phyloP scores from a whole-genome alignment of 306 rosid species.

The Styphnolobium japonicum region DNA sequence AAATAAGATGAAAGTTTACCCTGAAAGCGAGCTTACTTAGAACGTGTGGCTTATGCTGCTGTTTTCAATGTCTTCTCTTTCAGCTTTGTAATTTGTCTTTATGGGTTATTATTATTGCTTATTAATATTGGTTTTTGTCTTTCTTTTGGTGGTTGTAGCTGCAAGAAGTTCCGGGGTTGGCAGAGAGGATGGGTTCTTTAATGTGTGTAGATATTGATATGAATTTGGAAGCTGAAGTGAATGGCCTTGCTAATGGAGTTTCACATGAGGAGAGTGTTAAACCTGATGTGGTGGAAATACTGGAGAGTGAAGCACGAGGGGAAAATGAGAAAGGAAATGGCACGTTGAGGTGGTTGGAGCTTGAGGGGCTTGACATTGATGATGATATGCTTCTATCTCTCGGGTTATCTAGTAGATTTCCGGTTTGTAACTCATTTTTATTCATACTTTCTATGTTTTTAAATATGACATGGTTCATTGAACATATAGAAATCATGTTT shows the following conservation, averaged over 20 bases:
- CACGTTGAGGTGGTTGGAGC: conserved; percentile 81
- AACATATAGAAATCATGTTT: neutral
- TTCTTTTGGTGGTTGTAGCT: conserved; percentile 44
- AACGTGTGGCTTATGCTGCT: neutral
- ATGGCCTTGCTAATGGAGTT: conserved; percentile 6
- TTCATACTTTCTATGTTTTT: neutral
- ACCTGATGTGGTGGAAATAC: conserved; percentile 34
- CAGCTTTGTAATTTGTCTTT: neutral
- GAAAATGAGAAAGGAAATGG: conserved; percentile 51
- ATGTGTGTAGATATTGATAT: conserved; percentile 72
- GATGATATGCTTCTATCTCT: conserved; percentile 64
- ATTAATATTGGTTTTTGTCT: neutral
- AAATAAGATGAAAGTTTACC: neutral
- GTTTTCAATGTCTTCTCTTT: neutral
- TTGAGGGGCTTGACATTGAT: conserved; percentile 73
- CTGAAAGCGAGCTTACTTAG: neutral
- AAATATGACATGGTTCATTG: neutral
- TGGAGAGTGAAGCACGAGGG: conserved; percentile 55
- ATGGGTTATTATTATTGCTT: neutral
- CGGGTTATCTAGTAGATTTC: conserved; percentile 57
- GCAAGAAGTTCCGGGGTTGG: conserved; percentile 76
- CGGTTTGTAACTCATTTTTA: conserved; percentile 39
- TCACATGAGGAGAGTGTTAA: conserved; percentile 22
- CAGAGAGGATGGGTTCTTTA: conserved; percentile 85
- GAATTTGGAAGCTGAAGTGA: conserved; percentile 46